These are phyloP conservation scores for Pseudocercospora eumusae DNA, from an alignment of 2,329 filamentous ascomycete genomes.

Conservation along the genomic window DNA sequence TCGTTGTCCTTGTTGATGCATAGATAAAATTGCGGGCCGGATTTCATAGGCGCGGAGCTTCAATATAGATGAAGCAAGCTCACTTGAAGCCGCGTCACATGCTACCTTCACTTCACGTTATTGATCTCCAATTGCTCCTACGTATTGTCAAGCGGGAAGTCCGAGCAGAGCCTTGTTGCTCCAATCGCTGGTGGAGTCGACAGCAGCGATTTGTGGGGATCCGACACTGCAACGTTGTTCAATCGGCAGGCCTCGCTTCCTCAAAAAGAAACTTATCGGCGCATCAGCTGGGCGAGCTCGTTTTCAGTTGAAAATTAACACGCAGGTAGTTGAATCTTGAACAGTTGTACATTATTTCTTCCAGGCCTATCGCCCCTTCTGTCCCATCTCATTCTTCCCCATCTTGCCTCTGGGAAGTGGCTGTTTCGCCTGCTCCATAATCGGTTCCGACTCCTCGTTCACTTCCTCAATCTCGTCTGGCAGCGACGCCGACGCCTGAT, in stretches of 20 bases:
- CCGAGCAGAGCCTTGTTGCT: neutral
- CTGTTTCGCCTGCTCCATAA: slow-evolving; percentile 38
- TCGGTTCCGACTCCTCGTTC: slow-evolving; percentile 32
- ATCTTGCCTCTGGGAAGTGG: slow-evolving; percentile 36
- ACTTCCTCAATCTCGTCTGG: slow-evolving; percentile 32
- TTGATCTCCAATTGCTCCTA: neutral
- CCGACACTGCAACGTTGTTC: neutral
- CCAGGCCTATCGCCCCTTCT: neutral
- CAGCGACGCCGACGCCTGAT: slow-evolving; percentile 4
- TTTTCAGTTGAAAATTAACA: neutral
- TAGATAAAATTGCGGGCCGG: neutral
- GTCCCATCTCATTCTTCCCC: slow-evolving; percentile 30
- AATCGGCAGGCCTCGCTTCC: neutral
- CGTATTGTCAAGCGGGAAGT: neutral
- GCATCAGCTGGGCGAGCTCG: neutral
- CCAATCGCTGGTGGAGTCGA: neutral
- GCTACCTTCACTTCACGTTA: neutral
- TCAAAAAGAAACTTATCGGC: neutral
- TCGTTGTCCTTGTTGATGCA: neutral
- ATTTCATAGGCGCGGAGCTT: neutral
- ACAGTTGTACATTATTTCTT: neutral
- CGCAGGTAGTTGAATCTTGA: neutral
- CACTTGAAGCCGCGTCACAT: neutral
- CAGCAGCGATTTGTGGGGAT: neutral
- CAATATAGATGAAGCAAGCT: neutral